These are phyloP conservation scores for Nakazawaea laoshanensis DNA, from an alignment of 805 yeast species.

Conservation along the genomic window DNA sequence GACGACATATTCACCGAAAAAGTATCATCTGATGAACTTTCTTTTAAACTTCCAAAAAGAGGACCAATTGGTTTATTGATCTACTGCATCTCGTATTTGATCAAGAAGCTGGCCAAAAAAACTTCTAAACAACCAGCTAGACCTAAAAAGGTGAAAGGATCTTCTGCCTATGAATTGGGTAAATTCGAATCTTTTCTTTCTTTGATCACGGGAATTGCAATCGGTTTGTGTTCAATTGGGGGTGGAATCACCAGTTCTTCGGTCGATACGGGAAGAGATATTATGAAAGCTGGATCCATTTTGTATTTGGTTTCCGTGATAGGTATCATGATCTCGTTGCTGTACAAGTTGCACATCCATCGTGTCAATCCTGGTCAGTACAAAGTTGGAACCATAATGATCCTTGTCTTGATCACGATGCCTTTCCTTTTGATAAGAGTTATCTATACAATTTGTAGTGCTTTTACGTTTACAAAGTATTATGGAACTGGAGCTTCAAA, in stretches of 20 bases:
- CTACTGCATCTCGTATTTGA: no score
- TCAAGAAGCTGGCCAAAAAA: no score
- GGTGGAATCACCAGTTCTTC: neutral
- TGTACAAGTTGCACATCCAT: neutral
- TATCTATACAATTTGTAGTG: neutral
- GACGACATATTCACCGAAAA: no score
- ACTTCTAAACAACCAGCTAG: no score
- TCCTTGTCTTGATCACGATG: neutral
- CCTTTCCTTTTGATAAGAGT: neutral
- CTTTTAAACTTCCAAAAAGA: no score
- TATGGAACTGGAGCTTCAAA: constrained; percentile 1
- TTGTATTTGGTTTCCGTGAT: neutral
- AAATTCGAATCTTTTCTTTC: neutral
- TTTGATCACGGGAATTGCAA: neutral
- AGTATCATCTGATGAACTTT: no score
- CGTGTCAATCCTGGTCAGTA: neutral
- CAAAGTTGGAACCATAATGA: neutral
- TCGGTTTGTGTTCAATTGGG: constrained; percentile 1
- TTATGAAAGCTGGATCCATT: constrained; percentile 4
- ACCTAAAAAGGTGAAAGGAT: no score
- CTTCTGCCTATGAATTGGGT: neutral
- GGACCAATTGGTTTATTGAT: no score
- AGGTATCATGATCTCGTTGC: neutral
- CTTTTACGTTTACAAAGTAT: constrained; percentile 1
- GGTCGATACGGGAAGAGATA: neutral